phyloP scores from a whole-genome alignment of 1,284 basidiomycete species.

The Ceratorhiza oryzae-sativae region DNA sequence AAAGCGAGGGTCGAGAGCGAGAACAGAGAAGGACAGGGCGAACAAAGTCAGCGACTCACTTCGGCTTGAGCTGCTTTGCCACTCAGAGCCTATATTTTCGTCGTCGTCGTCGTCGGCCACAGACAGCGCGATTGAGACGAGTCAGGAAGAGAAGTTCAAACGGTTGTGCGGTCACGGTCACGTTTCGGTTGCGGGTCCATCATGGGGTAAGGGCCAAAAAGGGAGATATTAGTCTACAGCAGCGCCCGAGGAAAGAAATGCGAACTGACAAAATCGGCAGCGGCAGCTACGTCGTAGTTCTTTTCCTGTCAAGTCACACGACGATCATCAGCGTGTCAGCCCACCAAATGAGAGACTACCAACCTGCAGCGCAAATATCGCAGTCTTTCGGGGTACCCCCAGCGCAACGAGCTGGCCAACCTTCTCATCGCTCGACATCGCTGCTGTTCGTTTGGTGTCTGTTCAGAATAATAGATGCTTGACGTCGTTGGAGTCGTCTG shows the following conservation, averaged over 20 bases:
- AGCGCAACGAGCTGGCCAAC: constrained; percentile 13
- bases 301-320: constrained; percentile 30
- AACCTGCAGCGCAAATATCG: constrained; percentile 22
- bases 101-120: neutral
- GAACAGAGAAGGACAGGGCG: neutral
- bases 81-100: constrained; percentile 18
- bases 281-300: constrained; percentile 16
- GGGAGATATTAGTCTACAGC: neutral
- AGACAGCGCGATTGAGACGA: constrained; percentile 10
- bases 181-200: constrained; percentile 20
- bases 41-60: constrained; percentile 14
- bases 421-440: constrained; percentile 13
- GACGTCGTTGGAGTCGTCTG: neutral
- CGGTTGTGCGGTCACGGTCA: constrained; percentile 28
- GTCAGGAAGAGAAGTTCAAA: constrained; percentile 26
- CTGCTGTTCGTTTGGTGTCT: neutral
- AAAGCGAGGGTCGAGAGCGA: neutral
- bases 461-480: neutral
- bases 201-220: constrained; percentile 18
- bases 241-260: neutral
- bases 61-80: constrained; percentile 35
- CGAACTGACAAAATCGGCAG: constrained; percentile 22
- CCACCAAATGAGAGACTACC: neutral
- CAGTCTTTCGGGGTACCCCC: constrained; percentile 12
- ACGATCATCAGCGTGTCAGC: neutral